Evolutionary conservation across 2,329 filamentous ascomycete species (phyloP), one percentile per base, ranked within the genome.

Genomic region (Neurospora crassa): DNA sequence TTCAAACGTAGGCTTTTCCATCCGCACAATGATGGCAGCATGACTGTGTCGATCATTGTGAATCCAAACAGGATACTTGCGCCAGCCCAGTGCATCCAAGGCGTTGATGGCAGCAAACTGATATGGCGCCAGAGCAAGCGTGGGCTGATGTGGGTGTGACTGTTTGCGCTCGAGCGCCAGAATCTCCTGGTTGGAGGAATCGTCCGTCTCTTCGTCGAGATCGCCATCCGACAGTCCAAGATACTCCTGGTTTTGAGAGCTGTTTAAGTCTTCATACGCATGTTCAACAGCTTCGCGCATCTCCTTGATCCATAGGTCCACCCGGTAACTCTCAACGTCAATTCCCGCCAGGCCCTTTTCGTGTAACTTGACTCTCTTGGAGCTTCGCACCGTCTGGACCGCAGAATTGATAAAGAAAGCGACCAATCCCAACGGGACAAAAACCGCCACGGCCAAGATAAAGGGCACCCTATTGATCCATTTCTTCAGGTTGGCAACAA

Each of bases 61-160:
- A 47, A 96, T 94, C 81, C 91, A 90, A 3, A 94, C 88, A 0
- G 86, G 88, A 74, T 88, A 90, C 79, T 90, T 91, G 68, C 85
- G 83, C 86, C 88, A 91, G 5, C 85, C 84, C 2, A 90, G 78
- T n/a, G 80, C 79, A 76, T 98, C 89, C 68, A 98, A 83, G 11
- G 89, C 88, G 40, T 91, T 86, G 73, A 97, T 92, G 88, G 97
- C 97, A 68, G 87, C 85, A 78, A 97, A 97, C 81, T 98, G 95
- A 68, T 89, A 88, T 5, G 90, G 85, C 0, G 92, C 90, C 70
- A 98, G 82, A 0, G 94, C 94, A 70, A 98, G 84, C 0, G 90
- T 93, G 0, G 92, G 92, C 74, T 88, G 86, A 4, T 85, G 82
- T 1, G 83, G 79, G 2, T 79, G 77, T 29, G 82, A 83, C 75